Percentiles rank a stretch among this genome's conserved stretches.
Conservation (phyloP, 495 filamentous ascomycete genomes). For the Aspergillus saccharolyticus region DNA sequence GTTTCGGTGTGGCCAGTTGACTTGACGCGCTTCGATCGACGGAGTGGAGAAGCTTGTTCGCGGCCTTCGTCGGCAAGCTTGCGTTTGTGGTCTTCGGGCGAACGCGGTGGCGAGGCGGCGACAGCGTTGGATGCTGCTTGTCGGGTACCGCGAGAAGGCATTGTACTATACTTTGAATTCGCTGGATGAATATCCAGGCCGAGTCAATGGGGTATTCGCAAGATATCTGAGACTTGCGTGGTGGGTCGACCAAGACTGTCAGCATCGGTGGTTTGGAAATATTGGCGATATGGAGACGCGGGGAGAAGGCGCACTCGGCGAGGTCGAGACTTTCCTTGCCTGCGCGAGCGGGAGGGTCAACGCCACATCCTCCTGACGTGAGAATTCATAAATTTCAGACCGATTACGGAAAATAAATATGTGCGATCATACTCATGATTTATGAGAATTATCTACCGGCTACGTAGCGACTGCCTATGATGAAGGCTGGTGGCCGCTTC, state of each 20-base stretch:
- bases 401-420: no score
- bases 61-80: slow-evolving; percentile 21
- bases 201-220: background rate
- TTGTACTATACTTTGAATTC: no score
- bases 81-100: slow-evolving; percentile 17
- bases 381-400: no score
- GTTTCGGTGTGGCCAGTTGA: slow-evolving; percentile 12
- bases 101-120: background rate
- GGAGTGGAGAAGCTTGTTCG: slow-evolving; percentile 24
- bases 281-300: background rate
- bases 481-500: background rate
- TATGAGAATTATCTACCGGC: background rate
- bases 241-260: background rate
- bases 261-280: background rate
- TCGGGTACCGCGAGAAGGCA: slow-evolving; percentile 20
- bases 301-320: background rate
- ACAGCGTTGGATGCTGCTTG: slow-evolving; percentile 14
- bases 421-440: no score
- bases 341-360: background rate
- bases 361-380: no score
- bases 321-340: background rate
- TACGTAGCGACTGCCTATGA: background rate
- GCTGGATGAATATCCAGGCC: no score
- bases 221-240: background rate
- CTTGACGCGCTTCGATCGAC: slow-evolving; percentile 39